Evolutionary conservation across 495 filamentous ascomycete species (phyloP), one percentile per base, ranked within the genome.

Genomic region (Daldinia concentrica): DNA sequence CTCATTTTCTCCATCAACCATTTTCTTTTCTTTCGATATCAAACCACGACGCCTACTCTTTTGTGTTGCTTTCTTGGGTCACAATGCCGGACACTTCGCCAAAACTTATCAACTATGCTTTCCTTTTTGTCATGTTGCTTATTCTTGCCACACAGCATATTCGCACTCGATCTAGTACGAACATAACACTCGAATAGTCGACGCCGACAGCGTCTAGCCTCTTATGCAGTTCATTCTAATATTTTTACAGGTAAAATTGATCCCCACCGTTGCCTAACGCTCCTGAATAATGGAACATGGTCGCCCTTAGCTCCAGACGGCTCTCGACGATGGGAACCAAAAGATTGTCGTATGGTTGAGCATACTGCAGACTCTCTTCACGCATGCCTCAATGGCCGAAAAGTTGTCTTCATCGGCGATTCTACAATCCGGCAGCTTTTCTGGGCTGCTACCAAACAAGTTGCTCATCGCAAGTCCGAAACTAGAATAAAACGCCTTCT

Each of bases 351-450:
- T 65, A 77, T 90, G 74, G 86, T 83, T 57, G 75, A 84, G 45
- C 90, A 90, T 78, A 78, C 80, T 29, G 64, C 66, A 3, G 64
- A 74, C 22, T 86, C 86, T 45, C 75, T 88, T 19, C 69, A 74
- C 12, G 68, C 72, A 55, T 90, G 88, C 69, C 74, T 87, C 14
- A 61, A 73, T 6, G 70, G 71, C 17, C 79, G 78, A 24, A 82
- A 81, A 62, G 67, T 88, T n/a, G 77, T 89, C 14, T 88, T 90
- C 74, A 80, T 84, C 22, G 89, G 89, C 14, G 89, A 90, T 71
- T 86, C 87, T 22, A 84, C 82, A 0, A 82, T 82, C 12, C 84
- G 88, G 17, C 84, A 89, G 66, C 67, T 88, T n/a, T 91, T 87
- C 74, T 88, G 86, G 84, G 83, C 86, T 48, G 79, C 81, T 6